phyloP scores from a whole-genome alignment of 179 eudicot genomes.

The Silene noctiflora region DNA sequence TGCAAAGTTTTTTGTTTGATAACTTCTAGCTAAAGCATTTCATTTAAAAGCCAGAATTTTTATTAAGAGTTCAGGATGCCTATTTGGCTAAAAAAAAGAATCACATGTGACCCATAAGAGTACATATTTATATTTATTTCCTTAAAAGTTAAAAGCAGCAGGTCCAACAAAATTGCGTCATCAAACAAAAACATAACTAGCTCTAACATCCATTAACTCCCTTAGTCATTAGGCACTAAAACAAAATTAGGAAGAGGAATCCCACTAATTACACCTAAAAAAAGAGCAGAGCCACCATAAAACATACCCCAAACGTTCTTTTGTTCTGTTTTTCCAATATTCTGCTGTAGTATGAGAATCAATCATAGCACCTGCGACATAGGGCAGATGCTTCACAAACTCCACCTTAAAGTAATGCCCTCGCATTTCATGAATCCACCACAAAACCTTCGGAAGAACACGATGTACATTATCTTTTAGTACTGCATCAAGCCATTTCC shows the following conservation, averaged over 20 bases:
- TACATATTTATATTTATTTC: not conserved
- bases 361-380: slow-evolving; percentile 94
- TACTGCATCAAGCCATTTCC: slow-evolving; percentile 91
- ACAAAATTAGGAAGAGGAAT: not conserved
- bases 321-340: slow-evolving; percentile 92
- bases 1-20: not conserved
- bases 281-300: not conserved
- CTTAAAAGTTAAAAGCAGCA: not conserved
- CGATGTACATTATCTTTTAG: slow-evolving; percentile 73
- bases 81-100: not conserved
- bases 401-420: slow-evolving; percentile 96
- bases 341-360: slow-evolving; percentile 90
- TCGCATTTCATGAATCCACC: slow-evolving; percentile 99
- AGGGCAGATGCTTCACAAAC: slow-evolving; percentile 85
- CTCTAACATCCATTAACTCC: too few relatives aligned
- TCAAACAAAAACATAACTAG: not conserved
- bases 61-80: not conserved
- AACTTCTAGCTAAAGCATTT: not conserved
- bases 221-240: not conserved
- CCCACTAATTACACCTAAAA: not conserved
- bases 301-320: slow-evolving; percentile 49
- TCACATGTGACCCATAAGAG: not conserved
- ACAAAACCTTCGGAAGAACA: slow-evolving; percentile 87
- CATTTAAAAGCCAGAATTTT: not conserved
- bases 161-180: not conserved